These are phyloP conservation scores for Mallotus japonicus DNA, from an alignment of 441 rosid genomes.

Conservation along the genomic window DNA sequence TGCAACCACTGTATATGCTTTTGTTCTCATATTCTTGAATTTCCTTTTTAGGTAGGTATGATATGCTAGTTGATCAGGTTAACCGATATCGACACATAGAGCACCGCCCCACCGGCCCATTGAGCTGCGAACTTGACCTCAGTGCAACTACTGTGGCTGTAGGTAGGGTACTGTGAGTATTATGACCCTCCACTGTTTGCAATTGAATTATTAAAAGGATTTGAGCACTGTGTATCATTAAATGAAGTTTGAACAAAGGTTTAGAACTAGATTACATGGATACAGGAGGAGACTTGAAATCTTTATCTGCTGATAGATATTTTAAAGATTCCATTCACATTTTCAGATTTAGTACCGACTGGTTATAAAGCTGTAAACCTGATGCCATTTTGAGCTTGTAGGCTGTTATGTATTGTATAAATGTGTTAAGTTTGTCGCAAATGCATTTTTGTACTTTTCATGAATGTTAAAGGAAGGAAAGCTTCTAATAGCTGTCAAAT, in stretches of 20 bases:
- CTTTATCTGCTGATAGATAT: slow-evolving; percentile 10
- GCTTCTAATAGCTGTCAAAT: slow-evolving; percentile 11
- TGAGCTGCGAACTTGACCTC: slow-evolving; percentile 60
- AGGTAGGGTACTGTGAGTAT: slow-evolving; percentile 47
- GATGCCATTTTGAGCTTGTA: not conserved
- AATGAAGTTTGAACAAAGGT: not conserved
- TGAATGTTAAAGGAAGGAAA: not conserved
- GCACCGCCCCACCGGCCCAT: slow-evolving; percentile 55
- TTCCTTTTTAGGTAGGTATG: slow-evolving; percentile 8
- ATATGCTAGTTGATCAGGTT: slow-evolving; percentile 25
- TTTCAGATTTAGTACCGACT: not conserved
- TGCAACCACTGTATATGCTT: slow-evolving; percentile 23
- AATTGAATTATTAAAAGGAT: slow-evolving; percentile 11
- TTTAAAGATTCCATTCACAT: slow-evolving; percentile 5
- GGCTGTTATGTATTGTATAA: not conserved
- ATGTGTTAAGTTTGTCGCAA: not conserved
- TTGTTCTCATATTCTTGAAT: slow-evolving; percentile 21
- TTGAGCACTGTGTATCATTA: slow-evolving; percentile 12
- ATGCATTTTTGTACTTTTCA: not conserved
- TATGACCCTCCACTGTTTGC: slow-evolving; percentile 35
- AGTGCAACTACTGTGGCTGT: slow-evolving; percentile 28
- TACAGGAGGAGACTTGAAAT: slow-evolving; percentile 17
- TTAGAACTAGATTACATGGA: slow-evolving; percentile 12
- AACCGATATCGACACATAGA: slow-evolving; percentile 43
- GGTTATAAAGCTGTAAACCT: slow-evolving; percentile 10